Base-by-base conservation (phyloP, 2,329 filamentous ascomycete species). In the Scopulariopsis brevicaulis region DNA sequence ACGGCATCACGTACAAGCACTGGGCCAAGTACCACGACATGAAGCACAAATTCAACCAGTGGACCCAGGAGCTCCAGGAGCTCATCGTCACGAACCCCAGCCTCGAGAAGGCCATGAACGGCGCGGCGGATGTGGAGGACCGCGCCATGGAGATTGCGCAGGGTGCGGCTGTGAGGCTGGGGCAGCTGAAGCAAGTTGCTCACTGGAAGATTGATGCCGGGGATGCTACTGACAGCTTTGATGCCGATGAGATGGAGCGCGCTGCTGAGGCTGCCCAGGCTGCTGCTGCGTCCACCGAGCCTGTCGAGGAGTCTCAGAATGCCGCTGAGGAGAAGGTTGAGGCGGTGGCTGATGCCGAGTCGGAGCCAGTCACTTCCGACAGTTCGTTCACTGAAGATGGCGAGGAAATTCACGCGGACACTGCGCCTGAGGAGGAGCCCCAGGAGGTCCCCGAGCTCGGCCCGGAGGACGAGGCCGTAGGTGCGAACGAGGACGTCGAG, bases 11-110 rank as follows among this genome's bases (percentile, higher is more conserved):
- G 1, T 96, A 99, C 77, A 92, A 95, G 70, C 91, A 99, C 70
- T 99, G 94, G 94, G 84, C 87, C 60, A 94, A 93, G 69, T 99
- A 96, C 68, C 91, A 97, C 69, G 84, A 89, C 60, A 77, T 99
- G 59, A 95, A 89, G 74, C 83, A 81, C 57, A 86, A 88, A 14
- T 89, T 96, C 56, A 85, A 87, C 54, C 84, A 90, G 65, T 96
- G 93, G 91, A 87, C 89, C 58, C 78, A 83, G 40, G 89, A 95
- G 64, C 84, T 99, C 54, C 85, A 90, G 68, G 78, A 84, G 59
- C 81, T 92, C 57, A 88, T 90, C 46, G 80, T 87, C 60, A 80
- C 83, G 3, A 89, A 96, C 67, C 82, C 87, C 10, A 84, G 82
- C 28, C 77, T 96, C 14, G 74, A 79, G 22, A 75, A 83, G 58